Base-by-base conservation (phyloP, 768 basidiomycete species). In the Tricholoma terreum region DNA sequence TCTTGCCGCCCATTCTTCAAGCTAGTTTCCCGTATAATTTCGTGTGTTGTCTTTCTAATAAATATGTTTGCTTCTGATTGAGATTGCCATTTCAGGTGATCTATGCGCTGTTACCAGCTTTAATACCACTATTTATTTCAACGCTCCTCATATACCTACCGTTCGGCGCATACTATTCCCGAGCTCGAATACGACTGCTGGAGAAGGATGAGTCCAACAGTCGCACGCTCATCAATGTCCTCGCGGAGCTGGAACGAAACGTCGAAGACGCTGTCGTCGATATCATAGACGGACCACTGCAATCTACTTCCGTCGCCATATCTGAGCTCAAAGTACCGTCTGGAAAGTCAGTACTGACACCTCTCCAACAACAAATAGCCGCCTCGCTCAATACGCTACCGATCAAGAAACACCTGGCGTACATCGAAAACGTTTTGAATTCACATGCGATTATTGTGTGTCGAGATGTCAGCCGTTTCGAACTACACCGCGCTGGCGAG, bases 361-460 rank as follows among this genome's bases (percentile, higher is more conserved):
- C 81, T 1, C 65, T 77, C 10, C 91, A 94, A 65, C 77, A 70
- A 14, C 75, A 72, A 56, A 84, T 88, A 33, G 81, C 81, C 5
- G 71, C 70, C 6, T 80, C 76, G 68, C 74, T 94, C 36, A 92
- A 92, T 69, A 75, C 73, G 42, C 78, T 93, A 10, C 88, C 89
- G 0, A 66, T 93, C 48, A 79, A 84, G 74, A 93, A 92, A 71
- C 81, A 89, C 61, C 68, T 81, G 17, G 87, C 81, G 17, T 90
- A 83, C 65, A 85, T 92, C 61, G 71, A 76, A 17, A 71, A 72
- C 1, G 77, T 85, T 21, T 65, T 71, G 36, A 92, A 92, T 63
- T 73, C 89, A 24, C 91, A 94, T 71, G 89, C 80, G 4, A 75
- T 82, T 56, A 87, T 94, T 60, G 75, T 93, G 9, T 84, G 81